Percentiles rank a stretch among this genome's conserved stretches.
Evolutionary conservation across 352 stramenopile species (phyloP).

Genomic region (Pythium brassicae): DNA sequence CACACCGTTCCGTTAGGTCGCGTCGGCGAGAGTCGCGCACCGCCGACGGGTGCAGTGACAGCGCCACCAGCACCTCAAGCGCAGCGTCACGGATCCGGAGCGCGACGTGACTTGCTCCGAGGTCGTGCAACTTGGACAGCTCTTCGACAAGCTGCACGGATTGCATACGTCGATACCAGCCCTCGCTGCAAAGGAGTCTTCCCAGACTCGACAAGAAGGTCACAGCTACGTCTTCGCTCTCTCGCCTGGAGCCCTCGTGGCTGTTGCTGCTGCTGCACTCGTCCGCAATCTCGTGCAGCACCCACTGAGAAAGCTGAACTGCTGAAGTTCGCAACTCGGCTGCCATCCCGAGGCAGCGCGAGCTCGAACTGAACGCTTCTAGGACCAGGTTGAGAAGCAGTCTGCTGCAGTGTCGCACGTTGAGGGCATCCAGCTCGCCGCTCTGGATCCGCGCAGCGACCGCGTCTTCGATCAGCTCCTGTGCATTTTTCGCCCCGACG

Average conservation of each 20-base stretch:
- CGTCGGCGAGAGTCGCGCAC: not conserved
- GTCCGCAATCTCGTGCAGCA: constrained; percentile 1
- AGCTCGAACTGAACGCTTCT: not conserved
- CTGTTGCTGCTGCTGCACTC: not conserved
- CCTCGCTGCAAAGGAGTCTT: not conserved
- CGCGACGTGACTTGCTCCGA: not conserved
- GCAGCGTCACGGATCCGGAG: not conserved
- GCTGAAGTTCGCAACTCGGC: not conserved
- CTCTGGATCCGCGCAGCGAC: constrained; percentile 5
- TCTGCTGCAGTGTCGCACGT: constrained; percentile 1
- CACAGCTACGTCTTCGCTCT: not conserved
- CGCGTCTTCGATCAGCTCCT: constrained; percentile 21
- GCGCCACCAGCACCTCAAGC: not conserved
- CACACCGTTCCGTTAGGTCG: constrained; percentile 2
- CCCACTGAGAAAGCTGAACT: not conserved
- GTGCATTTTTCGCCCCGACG: constrained; percentile 9
- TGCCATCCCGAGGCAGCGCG: not conserved
- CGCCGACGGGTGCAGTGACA: not conserved
- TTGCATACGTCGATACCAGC: not conserved
- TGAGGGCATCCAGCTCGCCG: constrained; percentile 1
- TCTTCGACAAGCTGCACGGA: constrained; percentile 2
- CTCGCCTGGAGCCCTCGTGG: not conserved
- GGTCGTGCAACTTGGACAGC: constrained; percentile 1
- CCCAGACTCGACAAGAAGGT: constrained; percentile 6
- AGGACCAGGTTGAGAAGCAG: constrained; percentile 9